Conservation (phyloP, 2,329 filamentous ascomycete genomes). For the Calonectria pteridis region DNA sequence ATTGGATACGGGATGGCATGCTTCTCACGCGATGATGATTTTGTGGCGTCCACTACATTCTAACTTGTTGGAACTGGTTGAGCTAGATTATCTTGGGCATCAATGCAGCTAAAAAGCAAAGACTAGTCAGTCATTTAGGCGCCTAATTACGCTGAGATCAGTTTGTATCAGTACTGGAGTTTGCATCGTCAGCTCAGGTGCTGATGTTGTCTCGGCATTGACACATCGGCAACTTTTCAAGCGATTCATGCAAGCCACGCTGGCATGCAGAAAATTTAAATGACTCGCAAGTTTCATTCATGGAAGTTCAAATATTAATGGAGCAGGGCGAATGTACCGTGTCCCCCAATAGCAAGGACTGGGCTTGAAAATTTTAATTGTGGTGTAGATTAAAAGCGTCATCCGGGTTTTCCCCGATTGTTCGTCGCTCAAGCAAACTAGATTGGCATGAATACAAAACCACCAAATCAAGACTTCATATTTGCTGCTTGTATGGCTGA, state of each 20-base stretch:
- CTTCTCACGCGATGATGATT: not conserved
- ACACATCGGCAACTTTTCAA: not conserved
- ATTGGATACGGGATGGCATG: not conserved
- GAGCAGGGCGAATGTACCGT: not conserved
- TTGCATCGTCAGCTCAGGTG: not conserved
- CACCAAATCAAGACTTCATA: too few species aligned
- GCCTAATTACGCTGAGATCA: too few species aligned
- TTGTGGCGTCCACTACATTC: not conserved
- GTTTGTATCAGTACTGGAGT: too few species aligned
- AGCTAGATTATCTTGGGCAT: not conserved
- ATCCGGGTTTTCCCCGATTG: too few species aligned
- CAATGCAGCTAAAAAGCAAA: not conserved
- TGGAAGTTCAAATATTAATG: not conserved
- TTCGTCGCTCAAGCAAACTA: too few species aligned
- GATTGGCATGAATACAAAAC: too few species aligned
- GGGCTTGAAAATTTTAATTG: too few species aligned
- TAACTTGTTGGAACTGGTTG: not conserved
- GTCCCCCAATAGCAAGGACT: not conserved
- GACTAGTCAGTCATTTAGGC: too few species aligned
- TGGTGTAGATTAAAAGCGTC: too few species aligned
- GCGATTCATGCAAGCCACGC: not conserved
- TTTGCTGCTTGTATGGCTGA: too few species aligned
- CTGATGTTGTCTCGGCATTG: not conserved
- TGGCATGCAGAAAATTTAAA: not conserved
- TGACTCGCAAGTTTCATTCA: not conserved